phyloP scores from a whole-genome alignment of 768 basidiomycete species.

The Boletellus ananas region DNA sequence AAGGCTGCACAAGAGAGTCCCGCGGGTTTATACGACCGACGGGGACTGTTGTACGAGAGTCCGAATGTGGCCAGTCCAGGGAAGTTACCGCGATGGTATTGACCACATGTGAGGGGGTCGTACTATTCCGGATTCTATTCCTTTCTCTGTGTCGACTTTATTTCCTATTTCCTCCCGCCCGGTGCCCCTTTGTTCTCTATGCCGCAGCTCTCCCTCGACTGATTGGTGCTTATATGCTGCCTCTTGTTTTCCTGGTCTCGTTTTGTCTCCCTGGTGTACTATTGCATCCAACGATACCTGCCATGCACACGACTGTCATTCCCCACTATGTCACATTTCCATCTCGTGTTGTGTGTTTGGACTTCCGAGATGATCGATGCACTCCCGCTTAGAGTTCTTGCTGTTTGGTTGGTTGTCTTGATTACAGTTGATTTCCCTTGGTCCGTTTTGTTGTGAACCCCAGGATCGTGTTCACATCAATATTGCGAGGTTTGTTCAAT shows the following conservation, averaged over 20 bases:
- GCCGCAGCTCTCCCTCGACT: background rate
- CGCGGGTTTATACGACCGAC: conserved; percentile 59
- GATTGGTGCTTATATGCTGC: background rate
- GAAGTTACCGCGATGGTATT: conserved; percentile 52
- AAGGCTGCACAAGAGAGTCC: conserved; percentile 56
- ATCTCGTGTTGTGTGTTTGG: conserved; percentile 3
- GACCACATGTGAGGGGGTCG: conserved; percentile 8
- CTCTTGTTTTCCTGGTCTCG: conserved; percentile 5
- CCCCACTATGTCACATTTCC: background rate
- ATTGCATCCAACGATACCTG: background rate
- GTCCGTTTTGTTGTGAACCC: background rate
- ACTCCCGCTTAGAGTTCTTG: conserved; percentile 1
- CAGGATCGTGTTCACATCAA: no score
- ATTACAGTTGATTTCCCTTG: background rate
- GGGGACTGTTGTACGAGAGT: conserved; percentile 65
- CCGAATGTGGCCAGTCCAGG: conserved; percentile 60
- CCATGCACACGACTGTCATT: background rate
- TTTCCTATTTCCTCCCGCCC: background rate
- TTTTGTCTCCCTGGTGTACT: conserved; percentile 12
- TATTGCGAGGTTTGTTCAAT: no score
- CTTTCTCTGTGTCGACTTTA: background rate
- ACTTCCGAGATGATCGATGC: background rate
- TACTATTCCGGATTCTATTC: background rate
- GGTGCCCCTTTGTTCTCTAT: background rate
- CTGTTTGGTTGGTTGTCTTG: conserved; percentile 2